Evolutionary conservation across 345 rosid species (phyloP).

Genomic region (Eutrema japonicum): DNA sequence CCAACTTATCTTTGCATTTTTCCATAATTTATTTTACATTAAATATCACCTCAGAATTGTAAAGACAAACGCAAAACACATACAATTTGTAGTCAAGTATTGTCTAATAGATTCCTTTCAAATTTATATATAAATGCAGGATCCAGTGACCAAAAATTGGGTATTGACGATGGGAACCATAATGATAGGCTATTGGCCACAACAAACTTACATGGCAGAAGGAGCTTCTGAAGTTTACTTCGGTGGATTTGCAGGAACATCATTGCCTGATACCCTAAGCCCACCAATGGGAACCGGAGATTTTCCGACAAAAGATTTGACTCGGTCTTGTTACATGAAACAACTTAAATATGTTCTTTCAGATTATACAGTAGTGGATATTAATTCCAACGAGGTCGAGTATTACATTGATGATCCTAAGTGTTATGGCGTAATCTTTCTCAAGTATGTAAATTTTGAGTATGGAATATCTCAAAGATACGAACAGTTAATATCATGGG

Average conservation of each 20-base stretch:
- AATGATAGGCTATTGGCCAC: conserved; percentile 43
- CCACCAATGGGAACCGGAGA: conserved; percentile 41
- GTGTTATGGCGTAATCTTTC: conserved; percentile 34
- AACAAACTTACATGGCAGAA: conserved; percentile 28
- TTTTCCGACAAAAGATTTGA: conserved; percentile 36
- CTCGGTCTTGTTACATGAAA: conserved; percentile 33
- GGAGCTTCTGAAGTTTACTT: conserved; percentile 40
- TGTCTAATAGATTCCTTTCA: neutral
- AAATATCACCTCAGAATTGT: too few species aligned
- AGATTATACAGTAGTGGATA: conserved; percentile 16
- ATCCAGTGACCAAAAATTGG: conserved; percentile 41
- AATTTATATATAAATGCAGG: conserved; percentile 9
- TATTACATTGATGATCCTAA: conserved; percentile 22
- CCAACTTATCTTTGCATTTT: too few species aligned
- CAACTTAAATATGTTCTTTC: conserved; percentile 36
- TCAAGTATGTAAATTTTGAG: conserved; percentile 27
- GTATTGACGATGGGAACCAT: conserved; percentile 30
- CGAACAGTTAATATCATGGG: too few species aligned
- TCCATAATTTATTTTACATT: too few species aligned
- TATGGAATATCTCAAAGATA: too few species aligned
- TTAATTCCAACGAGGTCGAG: conserved; percentile 32
- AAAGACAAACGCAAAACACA: too few species aligned
- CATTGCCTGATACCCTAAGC: neutral
- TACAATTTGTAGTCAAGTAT: too few species aligned
- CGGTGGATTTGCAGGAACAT: conserved; percentile 37